Conservation (phyloP, 1,139 yeast genomes). For the Debaryomycetaceae sp. region DNA sequence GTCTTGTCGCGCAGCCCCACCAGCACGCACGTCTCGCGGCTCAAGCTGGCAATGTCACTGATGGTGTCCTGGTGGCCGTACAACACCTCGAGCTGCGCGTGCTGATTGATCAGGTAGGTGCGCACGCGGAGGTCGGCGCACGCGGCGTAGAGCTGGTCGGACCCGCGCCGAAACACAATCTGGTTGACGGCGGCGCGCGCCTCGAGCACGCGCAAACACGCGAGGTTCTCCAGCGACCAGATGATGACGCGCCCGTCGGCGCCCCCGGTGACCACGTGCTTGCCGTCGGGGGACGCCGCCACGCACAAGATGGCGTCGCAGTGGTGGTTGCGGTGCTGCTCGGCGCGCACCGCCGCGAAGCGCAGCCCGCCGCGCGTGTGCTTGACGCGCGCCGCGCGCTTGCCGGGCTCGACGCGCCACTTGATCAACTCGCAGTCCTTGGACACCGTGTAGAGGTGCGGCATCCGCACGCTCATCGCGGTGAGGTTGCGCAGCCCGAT, state of each 20-base stretch:
- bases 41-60: slow-evolving; percentile 72
- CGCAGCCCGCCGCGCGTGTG: slow-evolving; percentile 60
- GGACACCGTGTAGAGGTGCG: slow-evolving; percentile 73
- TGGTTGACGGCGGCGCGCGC: slow-evolving; percentile 73
- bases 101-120: slow-evolving; percentile 79
- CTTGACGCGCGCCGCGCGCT: slow-evolving; percentile 50
- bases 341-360: slow-evolving; percentile 24
- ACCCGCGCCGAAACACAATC: slow-evolving; percentile 69
- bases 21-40: slow-evolving; percentile 87
- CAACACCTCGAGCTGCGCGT: slow-evolving; percentile 82
- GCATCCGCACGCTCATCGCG: slow-evolving; percentile 46
- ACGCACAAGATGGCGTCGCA: slow-evolving; percentile 70
- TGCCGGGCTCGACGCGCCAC: slow-evolving; percentile 53
- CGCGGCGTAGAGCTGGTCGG: slow-evolving; percentile 86
- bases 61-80: slow-evolving; percentile 96
- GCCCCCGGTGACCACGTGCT: slow-evolving; percentile 87
- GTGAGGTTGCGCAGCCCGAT: slow-evolving; percentile 60
- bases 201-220: slow-evolving; percentile 72
- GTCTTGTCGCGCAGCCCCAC: slow-evolving; percentile 95
- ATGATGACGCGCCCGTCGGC: slow-evolving; percentile 72
- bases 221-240: slow-evolving; percentile 78
- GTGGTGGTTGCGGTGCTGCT: slow-evolving; percentile 57
- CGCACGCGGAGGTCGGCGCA: slow-evolving; percentile 90
- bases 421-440: slow-evolving; percentile 79
- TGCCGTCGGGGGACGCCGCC: slow-evolving; percentile 86